Conservation (phyloP, 352 stramenopile genomes). For the Pythium monospermum region DNA sequence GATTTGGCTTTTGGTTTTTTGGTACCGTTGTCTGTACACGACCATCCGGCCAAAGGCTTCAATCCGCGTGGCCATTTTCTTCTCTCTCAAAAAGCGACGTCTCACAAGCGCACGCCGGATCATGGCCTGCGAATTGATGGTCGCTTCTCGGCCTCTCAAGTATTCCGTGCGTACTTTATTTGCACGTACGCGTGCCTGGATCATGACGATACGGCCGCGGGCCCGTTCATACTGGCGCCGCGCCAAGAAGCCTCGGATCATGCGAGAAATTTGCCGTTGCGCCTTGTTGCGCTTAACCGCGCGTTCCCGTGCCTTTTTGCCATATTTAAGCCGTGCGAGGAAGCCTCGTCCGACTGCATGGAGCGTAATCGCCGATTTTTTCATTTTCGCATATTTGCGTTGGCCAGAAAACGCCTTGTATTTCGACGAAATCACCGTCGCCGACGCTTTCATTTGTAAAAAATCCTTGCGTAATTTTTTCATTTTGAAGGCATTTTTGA, state of each 20-base stretch:
- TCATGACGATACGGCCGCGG: constrained; percentile 73
- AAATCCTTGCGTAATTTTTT: constrained; percentile 58
- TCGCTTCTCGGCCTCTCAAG: constrained; percentile 79
- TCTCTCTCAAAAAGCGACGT: constrained; percentile 74
- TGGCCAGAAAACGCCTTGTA: constrained; percentile 67
- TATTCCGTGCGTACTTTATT: constrained; percentile 86
- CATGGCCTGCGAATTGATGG: constrained; percentile 87
- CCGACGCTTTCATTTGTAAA: constrained; percentile 50
- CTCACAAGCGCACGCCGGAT: constrained; percentile 76
- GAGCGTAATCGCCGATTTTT: constrained; percentile 64
- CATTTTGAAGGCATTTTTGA: constrained; percentile 73
- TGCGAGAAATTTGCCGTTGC: constrained; percentile 70
- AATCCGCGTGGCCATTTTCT: constrained; percentile 86
- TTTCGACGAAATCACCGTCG: constrained; percentile 62
- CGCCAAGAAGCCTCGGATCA: constrained; percentile 68
- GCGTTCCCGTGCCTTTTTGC: constrained; percentile 78
- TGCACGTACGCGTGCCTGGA: constrained; percentile 79
- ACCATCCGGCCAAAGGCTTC: constrained; percentile 81
- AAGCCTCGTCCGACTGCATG: constrained; percentile 78
- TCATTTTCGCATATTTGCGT: constrained; percentile 66
- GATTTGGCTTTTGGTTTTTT: constrained; percentile 54
- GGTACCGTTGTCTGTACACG: constrained; percentile 64
- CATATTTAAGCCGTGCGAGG: constrained; percentile 78
- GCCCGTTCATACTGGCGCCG: constrained; percentile 46
- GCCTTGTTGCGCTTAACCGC: constrained; percentile 71